Conservation (phyloP, 148 eudicot species). For the Arctostaphylos glauca region DNA sequence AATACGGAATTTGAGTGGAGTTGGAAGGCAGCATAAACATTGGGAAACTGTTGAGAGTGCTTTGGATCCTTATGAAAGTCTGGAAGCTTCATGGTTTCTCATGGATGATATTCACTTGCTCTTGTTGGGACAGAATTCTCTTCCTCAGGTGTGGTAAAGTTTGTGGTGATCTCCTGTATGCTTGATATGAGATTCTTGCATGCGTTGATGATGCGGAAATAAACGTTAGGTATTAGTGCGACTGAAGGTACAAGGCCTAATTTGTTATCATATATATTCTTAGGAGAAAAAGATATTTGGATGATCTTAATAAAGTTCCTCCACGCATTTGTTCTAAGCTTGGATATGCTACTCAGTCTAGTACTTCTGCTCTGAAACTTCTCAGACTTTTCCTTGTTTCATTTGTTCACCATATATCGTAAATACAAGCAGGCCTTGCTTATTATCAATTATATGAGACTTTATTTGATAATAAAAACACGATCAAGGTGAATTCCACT, state of each 20-base stretch:
- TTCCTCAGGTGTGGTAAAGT: neutral
- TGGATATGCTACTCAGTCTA: neutral
- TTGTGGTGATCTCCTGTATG: conserved; percentile 10
- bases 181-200: neutral
- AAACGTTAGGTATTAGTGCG: neutral
- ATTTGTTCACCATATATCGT: neutral
- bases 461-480: neutral
- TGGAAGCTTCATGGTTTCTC: neutral
- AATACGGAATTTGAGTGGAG: neutral
- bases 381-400: neutral
- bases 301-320: conserved; percentile 12
- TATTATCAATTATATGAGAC: neutral
- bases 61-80: neutral
- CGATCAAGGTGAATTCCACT: neutral
- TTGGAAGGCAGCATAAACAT: neutral
- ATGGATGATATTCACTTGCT: neutral
- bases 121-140: neutral
- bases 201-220: conserved; percentile 6
- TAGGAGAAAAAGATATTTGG: neutral
- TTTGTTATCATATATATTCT: neutral
- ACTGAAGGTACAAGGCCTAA: neutral
- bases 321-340: neutral
- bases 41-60: neutral
- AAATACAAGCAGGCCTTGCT: neutral
- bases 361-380: neutral